Conservation (phyloP, 192 early-diverging fungal genomes). For the Lobosporangium transversale region DNA sequence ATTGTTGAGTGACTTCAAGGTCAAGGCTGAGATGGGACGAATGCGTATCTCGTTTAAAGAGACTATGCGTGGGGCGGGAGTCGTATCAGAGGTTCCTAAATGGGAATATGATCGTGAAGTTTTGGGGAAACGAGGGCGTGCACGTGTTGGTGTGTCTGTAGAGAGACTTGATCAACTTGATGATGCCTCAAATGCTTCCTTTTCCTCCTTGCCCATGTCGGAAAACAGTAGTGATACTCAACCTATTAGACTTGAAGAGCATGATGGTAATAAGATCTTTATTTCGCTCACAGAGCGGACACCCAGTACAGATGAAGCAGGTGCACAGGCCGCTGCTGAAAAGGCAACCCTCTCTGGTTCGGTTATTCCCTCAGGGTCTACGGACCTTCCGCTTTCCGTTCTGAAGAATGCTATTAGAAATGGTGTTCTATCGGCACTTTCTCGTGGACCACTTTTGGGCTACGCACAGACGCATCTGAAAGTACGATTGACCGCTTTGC, state of each 20-base stretch:
- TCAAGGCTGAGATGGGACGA: constrained; percentile 82
- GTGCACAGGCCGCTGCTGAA: constrained; percentile 20
- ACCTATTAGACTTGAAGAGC: constrained; percentile 13
- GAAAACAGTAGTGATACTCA: constrained; percentile 1
- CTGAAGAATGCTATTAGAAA: constrained; percentile 63
- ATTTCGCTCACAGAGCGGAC: constrained; percentile 27
- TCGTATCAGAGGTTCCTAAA: constrained; percentile 37
- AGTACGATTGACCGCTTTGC: constrained; percentile 63
- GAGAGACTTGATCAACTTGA: constrained; percentile 56
- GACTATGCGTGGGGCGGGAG: constrained; percentile 57
- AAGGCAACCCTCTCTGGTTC: constrained; percentile 19
- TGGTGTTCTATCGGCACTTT: constrained; percentile 75
- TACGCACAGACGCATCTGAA: constrained; percentile 75
- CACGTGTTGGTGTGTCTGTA: constrained; percentile 65
- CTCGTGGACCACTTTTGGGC: constrained; percentile 81
- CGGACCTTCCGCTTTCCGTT: constrained; percentile 28
- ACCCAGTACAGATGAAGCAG: constrained; percentile 21
- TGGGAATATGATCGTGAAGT: constrained; percentile 75
- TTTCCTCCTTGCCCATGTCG: neutral
- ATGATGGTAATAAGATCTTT: constrained; percentile 57
- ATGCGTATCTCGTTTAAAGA: constrained; percentile 93
- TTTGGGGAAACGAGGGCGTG: constrained; percentile 72
- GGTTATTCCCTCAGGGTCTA: constrained; percentile 18
- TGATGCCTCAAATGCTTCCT: constrained; percentile 20
- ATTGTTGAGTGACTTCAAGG: constrained; percentile 81